phyloP scores from a whole-genome alignment of 805 yeast genomes.

The Tetrapisispora namnaoensis region DNA sequence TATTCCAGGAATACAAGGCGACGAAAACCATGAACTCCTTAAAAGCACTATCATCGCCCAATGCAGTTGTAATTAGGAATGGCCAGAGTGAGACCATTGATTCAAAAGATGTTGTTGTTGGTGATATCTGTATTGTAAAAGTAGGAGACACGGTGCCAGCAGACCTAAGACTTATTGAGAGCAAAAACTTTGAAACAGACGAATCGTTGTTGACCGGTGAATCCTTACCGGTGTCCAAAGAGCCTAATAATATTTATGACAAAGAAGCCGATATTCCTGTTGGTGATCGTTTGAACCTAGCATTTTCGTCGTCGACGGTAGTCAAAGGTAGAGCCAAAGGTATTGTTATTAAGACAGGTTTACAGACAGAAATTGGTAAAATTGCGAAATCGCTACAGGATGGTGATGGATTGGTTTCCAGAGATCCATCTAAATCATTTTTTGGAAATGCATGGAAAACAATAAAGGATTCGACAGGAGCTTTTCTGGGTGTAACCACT shows the following conservation, averaged over 20 bases:
- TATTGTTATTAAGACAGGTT: slow-evolving; percentile 84
- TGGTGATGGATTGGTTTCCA: slow-evolving; percentile 17
- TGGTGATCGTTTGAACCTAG: slow-evolving; percentile 65
- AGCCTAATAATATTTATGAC: slow-evolving; percentile 33
- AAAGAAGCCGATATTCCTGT: slow-evolving; percentile 37
- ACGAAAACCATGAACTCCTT: slow-evolving; percentile 91
- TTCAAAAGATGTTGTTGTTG: slow-evolving; percentile 86
- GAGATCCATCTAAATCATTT: slow-evolving; percentile 35
- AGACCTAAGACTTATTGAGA: slow-evolving; percentile 68
- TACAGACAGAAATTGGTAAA: slow-evolving; percentile 86
- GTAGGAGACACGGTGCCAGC: slow-evolving; percentile 98
- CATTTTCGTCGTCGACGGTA: slow-evolving; percentile 93
- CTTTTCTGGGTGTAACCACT: slow-evolving; percentile 60
- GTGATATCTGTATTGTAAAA: slow-evolving; percentile 79
- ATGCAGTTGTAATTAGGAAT: slow-evolving; percentile 78
- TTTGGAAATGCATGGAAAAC: slow-evolving; percentile 33
- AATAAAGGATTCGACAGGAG: slow-evolving; percentile 46
- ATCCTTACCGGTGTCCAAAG: slow-evolving; percentile 72
- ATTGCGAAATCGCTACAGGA: slow-evolving; percentile 72
- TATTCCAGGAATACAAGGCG: slow-evolving; percentile 90
- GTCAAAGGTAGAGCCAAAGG: slow-evolving; percentile 93
- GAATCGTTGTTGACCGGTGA: slow-evolving; percentile 95
- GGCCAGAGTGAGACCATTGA: slow-evolving; percentile 63
- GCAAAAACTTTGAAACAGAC: slow-evolving; percentile 76
- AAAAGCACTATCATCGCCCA: slow-evolving; percentile 86